Evolutionary conservation across 495 filamentous ascomycete genomes (phyloP).

Genomic region (Rostrohypoxylon terebratum): DNA sequence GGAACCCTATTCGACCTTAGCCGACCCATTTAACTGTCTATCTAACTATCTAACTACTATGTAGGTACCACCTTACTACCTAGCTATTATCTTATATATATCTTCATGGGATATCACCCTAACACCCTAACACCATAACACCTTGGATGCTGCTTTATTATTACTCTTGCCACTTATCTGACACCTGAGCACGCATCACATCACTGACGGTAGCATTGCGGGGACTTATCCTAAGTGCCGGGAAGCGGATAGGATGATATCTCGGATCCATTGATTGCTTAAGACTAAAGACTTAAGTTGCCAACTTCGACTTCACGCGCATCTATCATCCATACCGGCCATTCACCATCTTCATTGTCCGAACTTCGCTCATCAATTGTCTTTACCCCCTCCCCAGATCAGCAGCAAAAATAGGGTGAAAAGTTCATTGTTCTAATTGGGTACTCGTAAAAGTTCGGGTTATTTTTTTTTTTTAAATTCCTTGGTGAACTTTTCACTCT

Average conservation of each 20-base stretch:
- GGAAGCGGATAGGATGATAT: conserved; percentile 23
- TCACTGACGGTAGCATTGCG: conserved; percentile 26
- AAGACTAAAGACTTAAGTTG: too few relatives aligned
- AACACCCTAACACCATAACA: conserved; percentile 8
- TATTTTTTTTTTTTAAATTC: not conserved
- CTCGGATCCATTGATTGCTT: conserved; percentile 17
- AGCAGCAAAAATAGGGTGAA: not conserved
- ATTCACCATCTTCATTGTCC: conserved; percentile 22
- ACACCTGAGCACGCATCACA: conserved; percentile 15
- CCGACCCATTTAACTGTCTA: conserved; percentile 21
- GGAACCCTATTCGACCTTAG: conserved; percentile 8
- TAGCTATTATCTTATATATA: not conserved
- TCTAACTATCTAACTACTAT: too few relatives aligned
- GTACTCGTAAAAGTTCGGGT: not conserved
- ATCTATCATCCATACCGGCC: not conserved
- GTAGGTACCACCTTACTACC: conserved; percentile 5
- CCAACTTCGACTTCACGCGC: conserved; percentile 24
- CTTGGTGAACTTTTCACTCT: not conserved
- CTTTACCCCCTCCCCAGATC: not conserved
- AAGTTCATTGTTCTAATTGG: not conserved
- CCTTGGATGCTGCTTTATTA: conserved; percentile 11
- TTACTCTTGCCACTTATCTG: conserved; percentile 19
- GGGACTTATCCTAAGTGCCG: conserved; percentile 8
- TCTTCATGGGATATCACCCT: conserved; percentile 8
- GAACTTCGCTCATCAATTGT: not conserved